Evolutionary conservation across 1,284 basidiomycete species (phyloP), one percentile per base, ranked within the genome.

Genomic region (Cutaneotrichosporon sp.): DNA sequence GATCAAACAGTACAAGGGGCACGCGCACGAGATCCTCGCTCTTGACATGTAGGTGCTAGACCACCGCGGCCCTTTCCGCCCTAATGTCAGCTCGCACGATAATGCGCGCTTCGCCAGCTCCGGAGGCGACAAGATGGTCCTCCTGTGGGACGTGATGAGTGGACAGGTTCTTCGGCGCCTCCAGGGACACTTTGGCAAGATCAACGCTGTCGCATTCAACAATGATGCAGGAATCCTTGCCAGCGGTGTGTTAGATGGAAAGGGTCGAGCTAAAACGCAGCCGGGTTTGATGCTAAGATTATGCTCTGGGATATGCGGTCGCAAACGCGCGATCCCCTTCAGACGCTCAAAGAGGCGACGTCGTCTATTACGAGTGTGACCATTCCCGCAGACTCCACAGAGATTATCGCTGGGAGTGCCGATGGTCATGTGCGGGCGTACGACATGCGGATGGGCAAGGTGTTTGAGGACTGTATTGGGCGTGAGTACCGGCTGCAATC

Each of bases 71-170:
- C 42, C 9, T 5, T 34, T 24, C 38, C 10, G 2, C 10, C 16
- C 45, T 55, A 37, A 46, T 26, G 17, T 53, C 61, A 94, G 92
- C 38, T 82, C 91, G 20, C 84, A 87, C 58, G 93, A 97, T 74
- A 98, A 97, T 75, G 84, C 87, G 42, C 86, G 86, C 62, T 94
- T 99, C 65, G 93, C 87, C 1, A 92, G 88, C 3, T 90, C 87
- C 24, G 96, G 96, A 34, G 91, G 90, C 4, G 96, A 99, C 74
- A 84, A 89, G 60, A 84, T 84, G 41, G 86, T 97, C 0, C 93
- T 92, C 62, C 74, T 97, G 20, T 98, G 94, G 94, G 96, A 98
- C 68, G 94, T 99, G 8, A 83, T 86, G 10, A 84, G 86, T 14
- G 94, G 90, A 1, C 80, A 82, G 35, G 88, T 92, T 1, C 82